Evolutionary conservation across 805 yeast genomes (phyloP), one percentile per base, ranked within the genome.

Genomic region (Pichia rugopelliculosa): DNA sequence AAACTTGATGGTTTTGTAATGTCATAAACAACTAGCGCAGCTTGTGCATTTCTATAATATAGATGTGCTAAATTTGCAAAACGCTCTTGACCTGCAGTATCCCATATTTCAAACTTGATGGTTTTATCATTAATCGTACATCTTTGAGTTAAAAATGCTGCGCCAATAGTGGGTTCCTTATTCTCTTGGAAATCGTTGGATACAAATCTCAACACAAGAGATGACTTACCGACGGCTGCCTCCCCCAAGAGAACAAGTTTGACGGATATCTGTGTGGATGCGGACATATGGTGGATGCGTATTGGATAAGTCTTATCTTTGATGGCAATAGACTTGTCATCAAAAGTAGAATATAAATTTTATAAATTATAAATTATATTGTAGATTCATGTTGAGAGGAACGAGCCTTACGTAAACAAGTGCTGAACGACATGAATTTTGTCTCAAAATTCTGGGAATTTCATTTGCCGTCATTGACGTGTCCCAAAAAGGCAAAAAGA

Each of bases 141-240:
- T 60, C 95, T 80, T 64, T 91, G 98, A 36, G 99, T 91, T 48
- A 91, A 71, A 62, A 91, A 91, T 3, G 98, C 98, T 6, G 99
- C 99, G 15, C 99, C 99, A 57, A 91, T 91, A 2, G 99, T 91
- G 21, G 97, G 97, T 60, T 91, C 98, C 63, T 91, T 90, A 67
- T 91, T 90, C 65, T 90, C 98, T 65, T 93, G 96, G 68, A 91
- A 91, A 61, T 91, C 97, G 66, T 91, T 88, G 54, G 89, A 82
- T 39, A 91, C 98, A 67, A 91, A 91, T 56, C 98, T 76, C 55
- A 91, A 74, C 33, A 91, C 98, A 27, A 91, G 74, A 6, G 96
- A 87, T 4, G 96, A 87, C 63, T 91, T 91, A 45, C 99, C 99
- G 17, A 91, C 99, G 0, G 99, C 99, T 0, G 97, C 97, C 63